Evolutionary conservation across 441 rosid species (phyloP).

Genomic region (Mallotus japonicus): DNA sequence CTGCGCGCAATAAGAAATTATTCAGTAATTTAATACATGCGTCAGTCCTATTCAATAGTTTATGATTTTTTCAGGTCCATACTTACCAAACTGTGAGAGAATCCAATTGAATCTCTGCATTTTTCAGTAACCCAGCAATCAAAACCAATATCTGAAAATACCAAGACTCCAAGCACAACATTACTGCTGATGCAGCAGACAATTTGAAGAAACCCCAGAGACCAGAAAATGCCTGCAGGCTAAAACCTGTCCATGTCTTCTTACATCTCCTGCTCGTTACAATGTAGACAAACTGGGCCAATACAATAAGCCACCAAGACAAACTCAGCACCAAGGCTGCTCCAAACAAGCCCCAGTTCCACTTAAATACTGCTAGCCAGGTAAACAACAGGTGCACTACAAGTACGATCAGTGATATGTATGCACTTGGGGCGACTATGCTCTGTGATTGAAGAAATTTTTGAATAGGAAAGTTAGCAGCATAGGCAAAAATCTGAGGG

Average conservation of each 20-base stretch:
- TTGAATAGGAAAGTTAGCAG: conserved; percentile 49
- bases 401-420: conserved; percentile 37
- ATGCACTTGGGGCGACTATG: conserved; percentile 44
- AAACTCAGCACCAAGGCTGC: conserved; percentile 46
- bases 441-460: conserved; percentile 56
- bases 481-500: conserved; percentile 56
- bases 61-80: no score
- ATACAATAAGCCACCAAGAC: conserved; percentile 53
- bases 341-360: conserved; percentile 46
- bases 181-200: conserved; percentile 53
- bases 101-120: conserved; percentile 47
- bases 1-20: conserved; percentile 27
- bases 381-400: conserved; percentile 36
- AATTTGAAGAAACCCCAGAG: conserved; percentile 45
- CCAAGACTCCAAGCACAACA: conserved; percentile 56
- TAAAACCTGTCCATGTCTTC: conserved; percentile 49
- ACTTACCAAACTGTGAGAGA: conserved; percentile 50
- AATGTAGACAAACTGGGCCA: conserved; percentile 47
- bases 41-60: no score
- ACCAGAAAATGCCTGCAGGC: conserved; percentile 40
- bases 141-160: conserved; percentile 46
- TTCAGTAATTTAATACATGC: not conserved
- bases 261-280: conserved; percentile 33
- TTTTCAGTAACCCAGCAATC: conserved; percentile 50
- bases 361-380: conserved; percentile 42